Percentiles rank a stretch among this genome's conserved stretches.
phyloP scores from a whole-genome alignment of 768 basidiomycete genomes.

The Boletus subparvulus region DNA sequence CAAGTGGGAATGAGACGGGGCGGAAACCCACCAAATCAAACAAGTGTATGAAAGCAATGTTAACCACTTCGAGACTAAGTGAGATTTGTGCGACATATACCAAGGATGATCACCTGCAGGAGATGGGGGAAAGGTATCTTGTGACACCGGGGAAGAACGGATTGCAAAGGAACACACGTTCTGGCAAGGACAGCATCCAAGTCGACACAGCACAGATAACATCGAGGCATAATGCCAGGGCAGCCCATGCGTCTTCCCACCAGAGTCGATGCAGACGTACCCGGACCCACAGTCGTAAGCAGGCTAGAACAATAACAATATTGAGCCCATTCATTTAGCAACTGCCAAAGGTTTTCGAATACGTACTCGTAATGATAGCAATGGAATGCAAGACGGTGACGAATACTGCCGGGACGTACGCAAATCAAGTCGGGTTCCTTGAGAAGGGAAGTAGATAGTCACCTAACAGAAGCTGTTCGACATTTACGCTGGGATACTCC shows the following conservation, averaged over 20 bases:
- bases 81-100: neutral
- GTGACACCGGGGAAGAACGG: neutral
- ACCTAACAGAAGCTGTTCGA: slow-evolving; percentile 2
- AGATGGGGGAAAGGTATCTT: neutral
- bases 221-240: slow-evolving; percentile 2
- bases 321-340: neutral
- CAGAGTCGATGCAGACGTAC: slow-evolving; percentile 6
- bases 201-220: slow-evolving; percentile 5
- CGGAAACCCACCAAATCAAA: slow-evolving; percentile 6
- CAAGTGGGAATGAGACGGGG: no score
- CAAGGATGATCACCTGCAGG: neutral
- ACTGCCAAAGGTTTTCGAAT: neutral
- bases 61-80: slow-evolving; percentile 4
- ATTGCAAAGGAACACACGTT: neutral
- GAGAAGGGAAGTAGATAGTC: neutral
- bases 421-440: neutral
- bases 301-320: neutral
- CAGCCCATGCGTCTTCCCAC: slow-evolving; percentile 16
- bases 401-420: neutral
- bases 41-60: slow-evolving; percentile 1
- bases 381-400: slow-evolving; percentile 10
- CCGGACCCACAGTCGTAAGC: slow-evolving; percentile 9
- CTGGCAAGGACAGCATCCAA: slow-evolving; percentile 5
- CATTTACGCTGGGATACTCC: neutral
- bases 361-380: slow-evolving; percentile 8